Evolutionary conservation across 2,329 filamentous ascomycete species (phyloP), one percentile per base, ranked within the genome.

Genomic region (Epichloe amarillans): DNA sequence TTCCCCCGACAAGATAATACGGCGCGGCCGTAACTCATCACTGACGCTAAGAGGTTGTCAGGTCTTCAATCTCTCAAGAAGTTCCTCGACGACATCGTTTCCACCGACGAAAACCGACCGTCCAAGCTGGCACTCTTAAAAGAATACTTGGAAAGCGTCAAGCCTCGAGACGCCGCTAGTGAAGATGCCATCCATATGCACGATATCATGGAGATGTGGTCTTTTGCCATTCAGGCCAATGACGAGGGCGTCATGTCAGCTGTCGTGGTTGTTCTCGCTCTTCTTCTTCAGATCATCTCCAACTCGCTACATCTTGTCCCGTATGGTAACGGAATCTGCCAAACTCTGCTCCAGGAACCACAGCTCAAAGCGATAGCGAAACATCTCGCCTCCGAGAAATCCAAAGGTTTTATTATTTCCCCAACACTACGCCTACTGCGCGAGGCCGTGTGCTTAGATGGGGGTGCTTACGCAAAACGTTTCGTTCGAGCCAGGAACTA

Each of bases 181-280:
- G 66, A 72, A 50, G 69, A 72, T 51, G 73, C 77, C 6, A 72
- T 83, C 23, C 88, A 83, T 58, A 77, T 97, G 33, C 70, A 77
- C 2, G 88, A 95, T 59, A 70, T 97, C 39, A 86, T 94, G 68
- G 86, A 94, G 59, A 88, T 83, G 53, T 97, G 91, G 91, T 82
- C 81, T 46, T 89, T 86, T 69, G 89, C 86, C 4, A 81, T 82
- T 33, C 83, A 87, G 63, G 80, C 81, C 56, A 88, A 87, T 62
- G 85, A 90, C 58, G 89, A 95, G 52, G 79, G 82, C 50, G 72
- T 96, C 53, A 77, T 93, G 62, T 91, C 89, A 1, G 80, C 87
- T 7, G 81, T 93, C 3, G 82, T 86, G 2, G 86, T 91, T 1
- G 83, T 89, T 7, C 70, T 98, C 33, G 87, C 88, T 2, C 75